Evolutionary conservation across 225 moss, liverwort and hornwort species (phyloP).

Genomic region (Polytrichum formosum): DNA sequence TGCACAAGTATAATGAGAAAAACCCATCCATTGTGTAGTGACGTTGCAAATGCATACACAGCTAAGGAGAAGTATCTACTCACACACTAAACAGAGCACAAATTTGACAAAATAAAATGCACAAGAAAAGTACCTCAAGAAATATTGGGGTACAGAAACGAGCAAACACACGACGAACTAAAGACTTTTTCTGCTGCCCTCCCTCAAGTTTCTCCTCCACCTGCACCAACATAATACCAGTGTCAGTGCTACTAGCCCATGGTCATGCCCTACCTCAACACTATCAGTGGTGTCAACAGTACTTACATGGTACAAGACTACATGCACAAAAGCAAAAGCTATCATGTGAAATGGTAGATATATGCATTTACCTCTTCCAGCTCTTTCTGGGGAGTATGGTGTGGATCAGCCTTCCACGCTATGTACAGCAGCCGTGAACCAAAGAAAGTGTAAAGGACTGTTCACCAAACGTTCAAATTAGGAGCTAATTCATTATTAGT

Average conservation of each 20-base stretch:
- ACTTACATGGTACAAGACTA: neutral
- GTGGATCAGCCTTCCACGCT: constrained; percentile 82
- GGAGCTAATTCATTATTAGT: no score
- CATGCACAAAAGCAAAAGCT: neutral
- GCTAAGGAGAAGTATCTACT: no score
- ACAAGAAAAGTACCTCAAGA: constrained; percentile 63
- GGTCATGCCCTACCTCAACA: neutral
- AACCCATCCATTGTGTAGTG: no score
- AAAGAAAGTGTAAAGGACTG: constrained; percentile 97
- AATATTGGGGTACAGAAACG: constrained; percentile 95
- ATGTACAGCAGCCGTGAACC: constrained; percentile 88
- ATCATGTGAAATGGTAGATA: neutral
- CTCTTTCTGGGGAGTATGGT: constrained; percentile 88
- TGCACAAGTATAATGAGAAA: constrained; percentile 1
- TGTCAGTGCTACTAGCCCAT: neutral
- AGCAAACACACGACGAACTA: constrained; percentile 65
- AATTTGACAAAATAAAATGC: neutral
- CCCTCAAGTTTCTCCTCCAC: constrained; percentile 98
- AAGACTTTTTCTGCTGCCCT: constrained; percentile 69
- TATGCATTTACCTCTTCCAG: constrained; percentile 75
- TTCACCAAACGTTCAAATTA: constrained; percentile 8
- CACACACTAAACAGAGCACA: no score
- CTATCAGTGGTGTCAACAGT: no score
- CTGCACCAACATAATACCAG: constrained; percentile 29
- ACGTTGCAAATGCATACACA: no score